These are phyloP conservation scores for Monosporascus sp. DNA, from an alignment of 2,329 filamentous ascomycete species.

Conservation along the genomic window DNA sequence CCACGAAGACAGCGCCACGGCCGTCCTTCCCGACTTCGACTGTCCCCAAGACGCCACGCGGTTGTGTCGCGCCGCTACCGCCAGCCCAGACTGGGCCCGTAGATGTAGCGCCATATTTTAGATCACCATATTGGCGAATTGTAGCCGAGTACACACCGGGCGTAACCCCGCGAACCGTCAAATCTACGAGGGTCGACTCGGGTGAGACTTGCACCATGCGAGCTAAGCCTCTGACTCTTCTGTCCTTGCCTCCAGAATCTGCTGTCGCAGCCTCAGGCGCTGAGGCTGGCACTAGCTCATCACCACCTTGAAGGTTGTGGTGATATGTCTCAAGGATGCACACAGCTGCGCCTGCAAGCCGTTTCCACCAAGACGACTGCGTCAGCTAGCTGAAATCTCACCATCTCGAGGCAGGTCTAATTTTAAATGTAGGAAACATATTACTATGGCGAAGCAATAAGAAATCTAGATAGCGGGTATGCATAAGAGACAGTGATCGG, in stretches of 20 bases:
- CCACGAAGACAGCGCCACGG: slow-evolving; percentile 73
- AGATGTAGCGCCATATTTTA: slow-evolving; percentile 75
- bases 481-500: slow-evolving; percentile 6
- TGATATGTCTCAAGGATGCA: slow-evolving; percentile 86
- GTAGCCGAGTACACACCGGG: slow-evolving; percentile 80
- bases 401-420: not conserved
- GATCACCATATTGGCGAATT: slow-evolving; percentile 80
- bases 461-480: slow-evolving; percentile 1
- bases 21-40: slow-evolving; percentile 73
- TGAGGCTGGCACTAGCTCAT: slow-evolving; percentile 28
- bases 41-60: slow-evolving; percentile 59
- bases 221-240: slow-evolving; percentile 75
- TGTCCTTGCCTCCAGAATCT: slow-evolving; percentile 27
- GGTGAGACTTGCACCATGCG: slow-evolving; percentile 89
- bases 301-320: slow-evolving; percentile 50
- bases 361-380: slow-evolving; percentile 9
- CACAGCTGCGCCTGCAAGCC: slow-evolving; percentile 66
- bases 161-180: slow-evolving; percentile 77
- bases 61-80: slow-evolving; percentile 35
- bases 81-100: slow-evolving; percentile 76
- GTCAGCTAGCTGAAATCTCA: slow-evolving; percentile 15
- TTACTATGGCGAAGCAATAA: not conserved
- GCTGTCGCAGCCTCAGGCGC: slow-evolving; percentile 28
- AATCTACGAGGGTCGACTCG: slow-evolving; percentile 75
- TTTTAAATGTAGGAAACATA: slow-evolving; percentile 1